Evolutionary conservation across 2,329 filamentous ascomycete species (phyloP).

Genomic region (Alternaria longipes): DNA sequence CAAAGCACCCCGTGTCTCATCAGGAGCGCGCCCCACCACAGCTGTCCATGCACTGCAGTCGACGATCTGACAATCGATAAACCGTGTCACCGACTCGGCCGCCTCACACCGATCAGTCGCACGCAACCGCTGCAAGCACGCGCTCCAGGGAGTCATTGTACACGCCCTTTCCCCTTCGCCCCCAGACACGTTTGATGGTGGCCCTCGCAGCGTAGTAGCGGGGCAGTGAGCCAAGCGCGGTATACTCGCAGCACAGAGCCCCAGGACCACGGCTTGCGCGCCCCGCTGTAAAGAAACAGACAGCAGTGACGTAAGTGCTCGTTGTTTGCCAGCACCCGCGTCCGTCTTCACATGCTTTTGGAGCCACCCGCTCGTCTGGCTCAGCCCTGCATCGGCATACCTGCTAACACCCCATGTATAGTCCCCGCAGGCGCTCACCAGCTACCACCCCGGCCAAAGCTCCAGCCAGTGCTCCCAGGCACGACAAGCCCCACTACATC

Average conservation of each 20-base stretch:
- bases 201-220: constrained; percentile 23
- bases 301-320: constrained; percentile 20
- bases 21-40: constrained; percentile 11
- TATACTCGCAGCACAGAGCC: constrained; percentile 7
- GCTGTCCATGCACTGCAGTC: constrained; percentile 15
- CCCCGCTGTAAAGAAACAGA: constrained; percentile 14
- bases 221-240: constrained; percentile 25
- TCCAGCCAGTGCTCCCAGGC: constrained; percentile 9
- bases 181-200: constrained; percentile 19
- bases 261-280: constrained; percentile 21
- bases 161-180: not conserved
- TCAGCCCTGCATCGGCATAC: constrained; percentile 15
- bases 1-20: not conserved
- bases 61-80: constrained; percentile 13
- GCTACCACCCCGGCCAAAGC: constrained; percentile 5
- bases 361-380: constrained; percentile 4
- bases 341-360: constrained; percentile 11
- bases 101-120: constrained; percentile 13
- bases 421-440: constrained; percentile 10
- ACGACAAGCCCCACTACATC: constrained; percentile 3
- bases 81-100: constrained; percentile 7
- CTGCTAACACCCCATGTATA: constrained; percentile 15
- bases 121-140: not conserved
- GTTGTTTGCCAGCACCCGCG: constrained; percentile 3
- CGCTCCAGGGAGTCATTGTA: not conserved